phyloP scores from a whole-genome alignment of 2,329 filamentous ascomycete genomes.

The Trichoderma koningii region DNA sequence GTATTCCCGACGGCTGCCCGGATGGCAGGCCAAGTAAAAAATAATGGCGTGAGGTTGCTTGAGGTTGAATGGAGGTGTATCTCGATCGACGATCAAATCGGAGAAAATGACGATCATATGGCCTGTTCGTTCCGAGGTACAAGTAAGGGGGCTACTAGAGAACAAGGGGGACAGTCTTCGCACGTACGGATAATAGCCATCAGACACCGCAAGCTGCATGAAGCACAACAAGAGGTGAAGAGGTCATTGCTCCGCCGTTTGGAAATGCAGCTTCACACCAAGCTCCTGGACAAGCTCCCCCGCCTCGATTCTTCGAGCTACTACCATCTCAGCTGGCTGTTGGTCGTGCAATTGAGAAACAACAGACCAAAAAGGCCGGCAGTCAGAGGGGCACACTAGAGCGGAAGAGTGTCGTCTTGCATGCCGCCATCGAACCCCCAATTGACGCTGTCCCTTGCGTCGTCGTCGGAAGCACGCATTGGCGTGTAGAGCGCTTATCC shows the following conservation, averaged over 20 bases:
- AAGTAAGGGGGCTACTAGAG: constrained; percentile 10
- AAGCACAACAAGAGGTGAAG: too few relatives aligned
- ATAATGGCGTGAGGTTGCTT: not conserved
- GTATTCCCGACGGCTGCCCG: not conserved
- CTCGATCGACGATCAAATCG: constrained; percentile 6
- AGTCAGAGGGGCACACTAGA: not conserved
- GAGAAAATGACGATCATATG: not conserved
- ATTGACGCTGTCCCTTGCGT: not conserved
- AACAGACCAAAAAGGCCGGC: not conserved
- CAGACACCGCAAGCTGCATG: not conserved
- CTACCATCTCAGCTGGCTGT: not conserved
- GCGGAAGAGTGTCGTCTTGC: constrained; percentile 7
- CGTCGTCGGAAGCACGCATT: not conserved
- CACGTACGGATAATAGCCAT: not conserved
- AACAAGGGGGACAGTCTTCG: not conserved
- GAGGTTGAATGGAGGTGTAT: not conserved
- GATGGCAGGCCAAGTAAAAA: not conserved
- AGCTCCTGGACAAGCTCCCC: not conserved
- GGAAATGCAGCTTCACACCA: not conserved
- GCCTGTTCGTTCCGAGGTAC: not conserved
- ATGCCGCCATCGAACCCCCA: constrained; percentile 1
- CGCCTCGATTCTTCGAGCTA: not conserved
- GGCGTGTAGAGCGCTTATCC: constrained; percentile 13
- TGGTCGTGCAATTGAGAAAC: not conserved
- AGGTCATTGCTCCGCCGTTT: constrained; percentile 1